Conservation (phyloP, 1,139 yeast genomes). For the Geotrichum phurueaensis region DNA sequence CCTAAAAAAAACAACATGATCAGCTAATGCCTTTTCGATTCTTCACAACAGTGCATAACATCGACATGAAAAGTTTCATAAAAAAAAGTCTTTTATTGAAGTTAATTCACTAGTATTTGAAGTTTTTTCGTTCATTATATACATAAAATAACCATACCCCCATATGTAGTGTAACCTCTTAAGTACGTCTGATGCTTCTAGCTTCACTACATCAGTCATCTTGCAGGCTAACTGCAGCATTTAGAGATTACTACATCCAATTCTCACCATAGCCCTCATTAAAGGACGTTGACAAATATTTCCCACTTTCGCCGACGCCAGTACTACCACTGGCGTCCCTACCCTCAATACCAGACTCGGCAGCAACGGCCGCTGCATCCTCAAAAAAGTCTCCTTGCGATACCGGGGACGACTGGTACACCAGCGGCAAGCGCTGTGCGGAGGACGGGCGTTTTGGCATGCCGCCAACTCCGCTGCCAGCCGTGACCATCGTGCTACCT, state of each 20-base stretch:
- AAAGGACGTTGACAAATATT: neutral
- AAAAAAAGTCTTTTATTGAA: too few species aligned
- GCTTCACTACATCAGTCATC: too few species aligned
- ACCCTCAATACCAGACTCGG: neutral
- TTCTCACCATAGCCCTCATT: slow-evolving; percentile 1
- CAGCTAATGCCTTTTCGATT: too few species aligned
- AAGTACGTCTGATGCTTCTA: too few species aligned
- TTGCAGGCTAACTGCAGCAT: too few species aligned
- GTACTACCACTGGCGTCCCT: neutral
- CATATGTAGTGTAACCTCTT: too few species aligned
- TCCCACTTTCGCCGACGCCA: neutral
- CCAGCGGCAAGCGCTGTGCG: neutral
- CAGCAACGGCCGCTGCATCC: slow-evolving; percentile 2
- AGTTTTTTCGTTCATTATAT: too few species aligned
- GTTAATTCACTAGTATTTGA: too few species aligned
- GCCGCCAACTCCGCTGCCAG: neutral
- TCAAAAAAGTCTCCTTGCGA: slow-evolving; percentile 9
- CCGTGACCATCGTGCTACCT: neutral
- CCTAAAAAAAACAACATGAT: too few species aligned
- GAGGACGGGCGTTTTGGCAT: neutral
- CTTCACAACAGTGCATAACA: too few species aligned
- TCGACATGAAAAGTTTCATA: too few species aligned
- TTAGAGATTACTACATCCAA: neutral
- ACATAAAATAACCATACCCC: too few species aligned
- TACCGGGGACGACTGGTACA: slow-evolving; percentile 6